Evolutionary conservation across 768 basidiomycete genomes (phyloP), one percentile per base, ranked within the genome.

Genomic region (Atractiella rhizophila): DNA sequence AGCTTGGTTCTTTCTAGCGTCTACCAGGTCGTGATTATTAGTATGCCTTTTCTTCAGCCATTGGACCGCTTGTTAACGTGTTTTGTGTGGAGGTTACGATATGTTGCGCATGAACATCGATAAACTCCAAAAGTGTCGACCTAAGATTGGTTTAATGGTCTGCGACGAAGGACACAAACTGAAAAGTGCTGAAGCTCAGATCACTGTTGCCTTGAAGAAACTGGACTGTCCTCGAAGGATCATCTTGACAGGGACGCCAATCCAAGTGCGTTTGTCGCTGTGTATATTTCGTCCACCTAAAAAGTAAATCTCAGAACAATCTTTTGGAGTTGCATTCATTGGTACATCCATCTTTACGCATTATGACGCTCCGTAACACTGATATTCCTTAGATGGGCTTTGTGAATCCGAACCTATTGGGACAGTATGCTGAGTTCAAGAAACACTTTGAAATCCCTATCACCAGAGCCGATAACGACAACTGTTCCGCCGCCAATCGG

Each of bases 91-190:
- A 16, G 5, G 26, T 10, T 23, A 20, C 28, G 6, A 9, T 46
- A 54, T n/a, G 50, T 43, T 58, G 8, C 40, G 51, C 1, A 43
- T 35, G 3, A 45, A 47, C 15, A 47, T 55, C 36, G 60, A 60
- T 21, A 44, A 54, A 6, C 46, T 64, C 42, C 56, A 53, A n/a
- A 53, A 49, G 4, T 57, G 57, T 35, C 50, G 55, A 28, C 88
- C 88, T 16, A 76, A 80, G 1, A 79, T 98, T 47, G 91, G 80
- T 7, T 61, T 98, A 4, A 76, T 98, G 46, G 65, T 98, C 18
- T 96, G 88, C 50, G 91, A 98, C 54, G 91, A 98, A 68, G 82
- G 81, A 3, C 91, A 98, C 57, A 66, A 86, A 21, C 64, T 98
- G 19, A 96, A 94, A 54, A 83, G 83, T 9, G 73, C 81, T 4